Evolutionary conservation across 805 yeast species (phyloP), one percentile per base, ranked within the genome.

Genomic region (Myxozyma geophila): DNA sequence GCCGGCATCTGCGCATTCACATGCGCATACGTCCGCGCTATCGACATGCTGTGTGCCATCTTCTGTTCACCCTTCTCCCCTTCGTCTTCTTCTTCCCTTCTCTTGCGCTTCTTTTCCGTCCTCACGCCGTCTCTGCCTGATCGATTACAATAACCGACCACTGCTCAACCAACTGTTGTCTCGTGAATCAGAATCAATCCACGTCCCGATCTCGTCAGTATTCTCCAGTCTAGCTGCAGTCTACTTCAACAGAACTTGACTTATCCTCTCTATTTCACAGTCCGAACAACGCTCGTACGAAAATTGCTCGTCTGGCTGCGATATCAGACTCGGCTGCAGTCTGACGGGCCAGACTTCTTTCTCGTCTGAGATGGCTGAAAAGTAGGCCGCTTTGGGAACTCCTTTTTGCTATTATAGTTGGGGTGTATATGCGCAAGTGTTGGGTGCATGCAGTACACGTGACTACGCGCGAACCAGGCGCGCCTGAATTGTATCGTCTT

Each of bases 21-120:
- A 71, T 89, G 87, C 19, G 92, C 85, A 74, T 90, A 90, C 21
- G 90, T 95, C 62, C 87, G 78, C 15, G 86, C 78, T 64, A 78
- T 80, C 61, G 83, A 84, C 17, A 60, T 60, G n/a, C 21, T 50
- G 19, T 58, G 63, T 49, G 64, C 47, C 58, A 63, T 21, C 50
- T 35, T 40, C 33, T 15, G 36, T 21, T 40, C 47, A 36, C 35
- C 54, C 21, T 40, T 43, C 50, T 4, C 37, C 17, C 33, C 59
- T 44, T n/a, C 36, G 44, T 12, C 59, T 39, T 41, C 23, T 44
- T 49, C 36, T n/a, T 36, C 28, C 44, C 40, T 50, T 33, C 12
- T 12, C 41, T 13, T 17, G 10, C 12, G 41, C 35, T 51, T 17
- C 43, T 17, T 17, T 33, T 37, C 43, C 33, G 44, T 36, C 54